Percentiles rank a stretch among this genome's conserved stretches.
These are phyloP conservation scores for Glaciozyma antarctica DNA, from an alignment of 768 basidiomycete genomes.

Conservation along the genomic window DNA sequence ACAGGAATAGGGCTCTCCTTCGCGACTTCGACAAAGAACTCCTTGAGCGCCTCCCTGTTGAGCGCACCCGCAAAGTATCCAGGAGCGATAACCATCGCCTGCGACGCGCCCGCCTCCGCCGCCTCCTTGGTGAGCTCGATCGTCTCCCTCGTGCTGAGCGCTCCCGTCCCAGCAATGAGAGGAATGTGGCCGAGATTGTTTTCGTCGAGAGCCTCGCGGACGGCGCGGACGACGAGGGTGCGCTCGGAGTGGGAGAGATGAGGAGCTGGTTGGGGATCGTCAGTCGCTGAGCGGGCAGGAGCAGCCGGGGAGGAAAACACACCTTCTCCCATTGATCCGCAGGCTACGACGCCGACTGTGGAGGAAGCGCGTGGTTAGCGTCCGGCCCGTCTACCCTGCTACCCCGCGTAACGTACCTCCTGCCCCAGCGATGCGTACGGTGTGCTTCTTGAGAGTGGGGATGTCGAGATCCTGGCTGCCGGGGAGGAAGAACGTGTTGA, in stretches of 20 bases:
- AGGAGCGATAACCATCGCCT: slow-evolving; percentile 70
- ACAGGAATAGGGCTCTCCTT: slow-evolving; percentile 47
- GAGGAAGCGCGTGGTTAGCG: slow-evolving; percentile 40
- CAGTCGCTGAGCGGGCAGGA: neutral
- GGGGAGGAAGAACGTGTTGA: slow-evolving; percentile 72
- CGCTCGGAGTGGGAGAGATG: slow-evolving; percentile 65
- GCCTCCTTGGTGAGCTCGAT: slow-evolving; percentile 62
- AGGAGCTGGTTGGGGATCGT: slow-evolving; percentile 44
- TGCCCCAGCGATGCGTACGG: slow-evolving; percentile 36
- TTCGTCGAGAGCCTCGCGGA: slow-evolving; percentile 61
- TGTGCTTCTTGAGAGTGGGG: slow-evolving; percentile 39
- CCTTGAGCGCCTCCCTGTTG: slow-evolving; percentile 37
- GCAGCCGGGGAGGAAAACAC: no score
- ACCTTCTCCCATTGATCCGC: slow-evolving; percentile 73
- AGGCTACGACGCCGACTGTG: slow-evolving; percentile 61
- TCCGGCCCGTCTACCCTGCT: slow-evolving; percentile 36
- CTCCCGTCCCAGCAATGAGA: slow-evolving; percentile 75
- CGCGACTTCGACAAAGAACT: slow-evolving; percentile 47
- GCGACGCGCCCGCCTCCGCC: slow-evolving; percentile 76
- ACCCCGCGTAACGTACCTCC: slow-evolving; percentile 36
- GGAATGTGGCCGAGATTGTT: slow-evolving; percentile 59
- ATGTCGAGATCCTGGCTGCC: slow-evolving; percentile 62
- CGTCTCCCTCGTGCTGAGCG: slow-evolving; percentile 68
- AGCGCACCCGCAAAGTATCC: slow-evolving; percentile 50
- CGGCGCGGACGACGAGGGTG: slow-evolving; percentile 49